Base-by-base conservation (phyloP, 2,329 filamentous ascomycete genomes). In the Sclerotinia borealis region DNA sequence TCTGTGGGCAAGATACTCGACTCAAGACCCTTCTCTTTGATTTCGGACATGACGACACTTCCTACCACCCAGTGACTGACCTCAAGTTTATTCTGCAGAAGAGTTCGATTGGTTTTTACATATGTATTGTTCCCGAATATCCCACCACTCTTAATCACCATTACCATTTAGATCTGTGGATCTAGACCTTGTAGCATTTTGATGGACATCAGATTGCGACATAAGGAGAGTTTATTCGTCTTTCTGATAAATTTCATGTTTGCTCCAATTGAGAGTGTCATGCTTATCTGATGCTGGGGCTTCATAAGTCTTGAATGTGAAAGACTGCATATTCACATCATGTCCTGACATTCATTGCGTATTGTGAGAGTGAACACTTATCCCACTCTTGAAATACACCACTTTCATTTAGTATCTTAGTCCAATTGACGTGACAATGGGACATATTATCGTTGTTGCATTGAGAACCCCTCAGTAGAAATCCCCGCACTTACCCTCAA, bases 401-500 rank as follows among this genome's bases (percentile, higher is more conserved):
- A n/a, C n/a, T n/a, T n/a, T n/a, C n/a, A n/a, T 27, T 11, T 1
- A 15, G 13, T 17, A 39, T 9, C 25, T 25, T 17, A 56, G 31
- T 31, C 11, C 7, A 11, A 17, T 39, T 56, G 60, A 62, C 60
- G 60, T 62, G 60, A 56, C 41, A 49, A 31, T n/a, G 43, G 11
- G 27, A 22, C 13, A 10, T 56, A 22, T n/a, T 61, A 17, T 43
- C 49, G 59, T 48, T 39, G 48, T 37, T 48, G 9, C 41, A 56
- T 29, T 17, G 3, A 6, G 10, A 43, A 56, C 50, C 50, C 29
- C 60, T 62, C 60, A 48, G 31, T 59, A 59, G n/a, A 4, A 45
- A 34, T 27, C 17, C 9, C 39, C 52, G 13, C 25, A 43, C n/a
- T 17, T 45, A 17, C 52, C 27, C 39, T n/a, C 52, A 29, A 19